Evolutionary conservation across 148 eudicot species (phyloP).

Genomic region (Suaeda aralocaspica): DNA sequence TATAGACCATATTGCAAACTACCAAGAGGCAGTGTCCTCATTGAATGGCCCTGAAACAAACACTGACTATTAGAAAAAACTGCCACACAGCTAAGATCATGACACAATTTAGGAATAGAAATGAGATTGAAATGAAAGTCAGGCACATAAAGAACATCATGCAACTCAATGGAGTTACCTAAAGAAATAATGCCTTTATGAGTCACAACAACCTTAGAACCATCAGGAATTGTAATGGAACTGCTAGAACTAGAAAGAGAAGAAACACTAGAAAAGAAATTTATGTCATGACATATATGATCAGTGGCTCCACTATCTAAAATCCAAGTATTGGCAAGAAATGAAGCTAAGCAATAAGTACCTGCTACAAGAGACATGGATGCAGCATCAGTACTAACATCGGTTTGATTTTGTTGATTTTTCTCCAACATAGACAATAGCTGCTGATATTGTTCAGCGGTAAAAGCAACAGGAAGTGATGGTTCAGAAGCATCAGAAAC

Average conservation of each 20-base stretch:
- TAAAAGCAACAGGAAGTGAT: too few relatives aligned
- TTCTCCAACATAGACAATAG: too few relatives aligned
- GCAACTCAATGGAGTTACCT: neutral
- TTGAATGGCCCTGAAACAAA: neutral
- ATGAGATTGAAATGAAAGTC: too few relatives aligned
- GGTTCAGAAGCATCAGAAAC: too few relatives aligned
- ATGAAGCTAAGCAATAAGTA: neutral
- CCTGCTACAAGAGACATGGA: neutral
- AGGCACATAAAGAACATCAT: neutral
- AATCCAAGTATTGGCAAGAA: neutral
- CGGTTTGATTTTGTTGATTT: too few relatives aligned
- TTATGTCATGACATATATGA: neutral
- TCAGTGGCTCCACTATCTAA: neutral
- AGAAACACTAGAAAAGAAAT: too few relatives aligned
- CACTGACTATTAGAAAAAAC: neutral
- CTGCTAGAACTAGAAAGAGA: neutral
- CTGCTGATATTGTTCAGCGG: too few relatives aligned
- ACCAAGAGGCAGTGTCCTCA: neutral
- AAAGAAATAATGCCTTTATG: neutral
- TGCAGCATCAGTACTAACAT: neutral
- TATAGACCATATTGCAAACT: too few relatives aligned
- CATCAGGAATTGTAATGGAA: neutral
- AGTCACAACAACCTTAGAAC: neutral
- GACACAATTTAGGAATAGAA: neutral
- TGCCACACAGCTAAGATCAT: neutral